Conservation (phyloP, 306 rosid genomes). For the Vachellia collinsii region DNA sequence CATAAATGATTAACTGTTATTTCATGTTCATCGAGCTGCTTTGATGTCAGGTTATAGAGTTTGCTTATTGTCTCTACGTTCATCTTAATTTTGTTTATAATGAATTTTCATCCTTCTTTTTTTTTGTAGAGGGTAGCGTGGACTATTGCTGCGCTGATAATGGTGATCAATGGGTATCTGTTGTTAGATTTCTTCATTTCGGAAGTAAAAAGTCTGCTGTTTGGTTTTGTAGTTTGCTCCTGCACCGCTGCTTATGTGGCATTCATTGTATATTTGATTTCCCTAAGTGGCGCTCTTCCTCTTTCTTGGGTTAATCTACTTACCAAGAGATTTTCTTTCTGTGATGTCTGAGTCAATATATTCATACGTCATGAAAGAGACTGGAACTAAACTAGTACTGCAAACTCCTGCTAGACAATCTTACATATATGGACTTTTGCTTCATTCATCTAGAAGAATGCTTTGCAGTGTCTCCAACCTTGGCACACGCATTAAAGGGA, state of each 20-base stretch:
- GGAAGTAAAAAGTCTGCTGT: conserved; percentile 60
- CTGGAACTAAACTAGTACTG: conserved; percentile 39
- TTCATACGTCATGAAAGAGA: conserved; percentile 13
- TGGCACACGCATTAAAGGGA: conserved; percentile 32
- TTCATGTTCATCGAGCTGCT: conserved; percentile 20
- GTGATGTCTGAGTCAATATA: conserved; percentile 45
- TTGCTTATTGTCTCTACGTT: conserved; percentile 24
- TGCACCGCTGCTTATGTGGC: conserved; percentile 65
- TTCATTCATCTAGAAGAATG: conserved; percentile 43
- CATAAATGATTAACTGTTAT: conserved; percentile 19
- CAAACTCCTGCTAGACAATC: conserved; percentile 40
- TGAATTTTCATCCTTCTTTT: conserved; percentile 14
- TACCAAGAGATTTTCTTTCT: conserved; percentile 52
- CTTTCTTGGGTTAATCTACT: conserved; percentile 50
- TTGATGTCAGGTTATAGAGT: not conserved
- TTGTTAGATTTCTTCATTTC: conserved; percentile 73
- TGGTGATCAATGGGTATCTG: conserved; percentile 80
- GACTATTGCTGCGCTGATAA: conserved; percentile 80
- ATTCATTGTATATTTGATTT: conserved; percentile 67
- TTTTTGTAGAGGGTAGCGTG: conserved; percentile 74
- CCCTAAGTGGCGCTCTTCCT: conserved; percentile 63
- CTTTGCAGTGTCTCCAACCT: conserved; percentile 45
- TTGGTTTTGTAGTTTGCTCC: conserved; percentile 58
- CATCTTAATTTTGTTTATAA: conserved; percentile 13
- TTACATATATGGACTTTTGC: conserved; percentile 40